phyloP scores from a whole-genome alignment of 805 yeast species.

The Candida ipomoeae region DNA sequence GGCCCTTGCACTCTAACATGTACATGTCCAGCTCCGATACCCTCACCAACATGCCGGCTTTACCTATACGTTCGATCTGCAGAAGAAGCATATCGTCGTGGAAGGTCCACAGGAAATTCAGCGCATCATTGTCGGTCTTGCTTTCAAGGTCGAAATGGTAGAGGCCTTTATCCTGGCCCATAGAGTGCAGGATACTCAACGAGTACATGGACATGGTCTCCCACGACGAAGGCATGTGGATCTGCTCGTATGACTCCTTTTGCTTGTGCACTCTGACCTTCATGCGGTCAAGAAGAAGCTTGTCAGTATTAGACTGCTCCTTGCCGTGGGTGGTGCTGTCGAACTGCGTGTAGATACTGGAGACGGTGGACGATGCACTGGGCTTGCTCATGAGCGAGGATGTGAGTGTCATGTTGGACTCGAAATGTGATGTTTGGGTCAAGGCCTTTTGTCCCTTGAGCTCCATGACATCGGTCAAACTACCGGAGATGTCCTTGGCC shows the following conservation, averaged over 20 bases:
- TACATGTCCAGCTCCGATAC: conserved; percentile 27
- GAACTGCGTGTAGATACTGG: conserved; percentile 16
- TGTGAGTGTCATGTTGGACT: conserved; percentile 27
- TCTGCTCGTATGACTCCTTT: conserved; percentile 24
- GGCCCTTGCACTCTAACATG: conserved; percentile 45
- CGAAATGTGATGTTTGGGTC: conserved; percentile 11
- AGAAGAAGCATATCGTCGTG: conserved; percentile 25
- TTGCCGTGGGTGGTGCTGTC: neutral
- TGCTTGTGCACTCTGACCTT: conserved; percentile 38
- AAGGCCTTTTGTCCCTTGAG: conserved; percentile 11
- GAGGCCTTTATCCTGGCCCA: conserved; percentile 21
- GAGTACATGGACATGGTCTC: conserved; percentile 38
- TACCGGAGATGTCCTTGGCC: conserved; percentile 22
- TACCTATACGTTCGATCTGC: conserved; percentile 36
- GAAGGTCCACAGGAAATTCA: conserved; percentile 29
- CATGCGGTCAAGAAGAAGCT: conserved; percentile 27
- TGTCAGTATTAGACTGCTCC: neutral
- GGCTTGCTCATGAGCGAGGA: conserved; percentile 38
- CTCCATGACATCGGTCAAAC: conserved; percentile 27
- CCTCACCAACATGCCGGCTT: conserved; percentile 39
- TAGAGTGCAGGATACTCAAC: conserved; percentile 26
- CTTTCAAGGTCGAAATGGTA: conserved; percentile 27
- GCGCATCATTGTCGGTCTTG: conserved; percentile 11
- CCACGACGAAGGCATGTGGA: conserved; percentile 40
- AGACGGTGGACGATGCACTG: conserved; percentile 19